These are phyloP conservation scores for Kodamaea hsintzibuensis DNA, from an alignment of 805 yeast genomes.

Conservation along the genomic window DNA sequence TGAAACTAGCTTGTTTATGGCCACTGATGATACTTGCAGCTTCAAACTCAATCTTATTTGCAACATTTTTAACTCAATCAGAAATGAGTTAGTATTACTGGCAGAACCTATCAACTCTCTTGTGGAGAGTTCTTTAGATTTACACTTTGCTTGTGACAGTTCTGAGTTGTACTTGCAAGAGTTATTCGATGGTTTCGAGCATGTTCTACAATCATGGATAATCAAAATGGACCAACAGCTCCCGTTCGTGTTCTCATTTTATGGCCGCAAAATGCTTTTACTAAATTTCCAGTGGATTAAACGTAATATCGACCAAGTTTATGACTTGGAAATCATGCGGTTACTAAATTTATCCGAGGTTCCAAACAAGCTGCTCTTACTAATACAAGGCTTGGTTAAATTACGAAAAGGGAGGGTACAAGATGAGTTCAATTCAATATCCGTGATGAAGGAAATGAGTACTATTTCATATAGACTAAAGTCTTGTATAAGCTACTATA, in stretches of 20 bases:
- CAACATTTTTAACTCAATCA: conserved; percentile 9
- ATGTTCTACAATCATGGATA: conserved; percentile 19
- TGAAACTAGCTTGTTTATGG: neutral
- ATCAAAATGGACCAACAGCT: conserved; percentile 22
- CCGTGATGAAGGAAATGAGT: conserved; percentile 10
- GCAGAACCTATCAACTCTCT: neutral
- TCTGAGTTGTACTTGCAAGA: neutral
- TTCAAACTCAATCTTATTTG: conserved; percentile 9
- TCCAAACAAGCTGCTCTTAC: conserved; percentile 1
- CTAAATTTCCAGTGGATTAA: conserved; percentile 18
- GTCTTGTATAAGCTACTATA: neutral
- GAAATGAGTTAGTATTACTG: neutral
- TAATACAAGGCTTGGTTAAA: conserved; percentile 9
- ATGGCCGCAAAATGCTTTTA: conserved; percentile 21
- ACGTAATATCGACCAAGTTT: conserved; percentile 9
- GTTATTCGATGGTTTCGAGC: conserved; percentile 15
- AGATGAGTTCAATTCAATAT: conserved; percentile 11
- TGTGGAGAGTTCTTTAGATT: neutral
- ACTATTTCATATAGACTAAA: neutral
- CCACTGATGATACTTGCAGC: neutral
- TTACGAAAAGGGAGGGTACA: conserved; percentile 10
- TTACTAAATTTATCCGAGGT: neutral
- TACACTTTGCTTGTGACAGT: conserved; percentile 1
- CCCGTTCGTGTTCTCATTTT: conserved; percentile 26
- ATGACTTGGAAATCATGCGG: conserved; percentile 7